A percentile compares a stretch with the other conserved stretches of the same genome.
Evolutionary conservation across 2,329 filamentous ascomycete species (phyloP).

Genomic region (Fusarium sp.): DNA sequence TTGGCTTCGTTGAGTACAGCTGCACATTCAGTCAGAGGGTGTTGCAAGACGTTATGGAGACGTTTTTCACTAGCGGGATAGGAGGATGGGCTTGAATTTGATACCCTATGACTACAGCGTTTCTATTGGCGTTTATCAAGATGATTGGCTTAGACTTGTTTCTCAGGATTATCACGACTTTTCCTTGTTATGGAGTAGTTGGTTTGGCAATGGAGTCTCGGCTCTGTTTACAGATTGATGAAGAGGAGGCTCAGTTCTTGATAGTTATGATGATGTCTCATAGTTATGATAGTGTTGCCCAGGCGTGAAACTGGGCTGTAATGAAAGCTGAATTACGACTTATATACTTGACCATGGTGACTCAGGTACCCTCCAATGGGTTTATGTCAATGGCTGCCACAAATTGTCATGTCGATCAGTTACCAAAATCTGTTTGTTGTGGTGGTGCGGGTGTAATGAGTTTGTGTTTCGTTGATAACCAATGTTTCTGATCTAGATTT

Average conservation of each 20-base stretch:
- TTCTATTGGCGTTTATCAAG: conserved; percentile 27
- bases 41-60: conserved; percentile 23
- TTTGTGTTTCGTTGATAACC: background rate
- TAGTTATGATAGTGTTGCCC: conserved; percentile 23
- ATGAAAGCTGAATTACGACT: conserved; percentile 21
- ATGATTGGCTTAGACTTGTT: conserved; percentile 39
- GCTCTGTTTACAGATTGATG: conserved; percentile 42
- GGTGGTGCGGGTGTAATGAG: background rate
- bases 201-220: conserved; percentile 36
- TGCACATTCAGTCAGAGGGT: conserved; percentile 18
- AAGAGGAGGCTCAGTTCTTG: conserved; percentile 17
- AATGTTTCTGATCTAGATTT: background rate
- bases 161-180: conserved; percentile 38
- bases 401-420: background rate
- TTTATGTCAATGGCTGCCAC: background rate
- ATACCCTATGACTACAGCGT: conserved; percentile 41
- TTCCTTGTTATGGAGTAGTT: conserved; percentile 20
- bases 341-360: background rate
- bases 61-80: conserved; percentile 22
- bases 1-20: conserved; percentile 4
- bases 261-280: conserved; percentile 26
- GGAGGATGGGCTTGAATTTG: conserved; percentile 42
- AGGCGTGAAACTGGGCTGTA: conserved; percentile 19
- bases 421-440: background rate
- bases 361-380: background rate